Evolutionary conservation across 768 basidiomycete genomes (phyloP), one percentile per base, ranked within the genome.

Genomic region (Guyanaporus albipodus): DNA sequence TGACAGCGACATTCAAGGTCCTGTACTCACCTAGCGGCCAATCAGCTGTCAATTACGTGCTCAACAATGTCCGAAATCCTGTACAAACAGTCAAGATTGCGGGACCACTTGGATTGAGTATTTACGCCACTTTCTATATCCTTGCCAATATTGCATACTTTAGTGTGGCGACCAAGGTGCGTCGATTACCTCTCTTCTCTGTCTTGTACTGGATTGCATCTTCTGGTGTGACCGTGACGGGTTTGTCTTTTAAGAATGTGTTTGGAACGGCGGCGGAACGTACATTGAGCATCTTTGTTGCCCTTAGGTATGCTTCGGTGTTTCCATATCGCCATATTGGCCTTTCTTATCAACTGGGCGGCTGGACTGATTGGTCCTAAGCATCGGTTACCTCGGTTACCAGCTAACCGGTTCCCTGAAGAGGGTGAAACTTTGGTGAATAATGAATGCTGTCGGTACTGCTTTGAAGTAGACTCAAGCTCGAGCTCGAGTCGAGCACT

Each of bases 1-100:
- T 79, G 0, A 79, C 79, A 1, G 80, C 79, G 2, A 80, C 72
- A 2, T 81, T 79, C 73, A 81, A 81, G 52, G 78, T 83, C n/a
- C 66, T 83, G 15, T 68, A 71, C 48, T 60, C 73, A 1, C 76
- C 73, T 43, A 27, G 61, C 4, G 80, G 80, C 5, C 81, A 80
- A 79, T 76, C 75, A 3, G 78, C 76, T 38, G 74, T 76, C 38
- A 80, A 80, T 56, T 79, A 79, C 42, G 80, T 50, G 6, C 61
- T 82, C 46, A 81, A 80, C 62, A 78, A 82, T 8, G 78, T 83
- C 43, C 75, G 73, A 50, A 67, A 81, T 53, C 80, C 80, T 0
- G 70, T 80, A 3, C 72, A 76, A 34, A 83, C 81, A 7, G 72
- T 83, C 42, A 79, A 78, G 60, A 79, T 82, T 29, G 79, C 80